Conservation (phyloP, 2,329 filamentous ascomycete genomes). For the Aspergillus sergii region DNA sequence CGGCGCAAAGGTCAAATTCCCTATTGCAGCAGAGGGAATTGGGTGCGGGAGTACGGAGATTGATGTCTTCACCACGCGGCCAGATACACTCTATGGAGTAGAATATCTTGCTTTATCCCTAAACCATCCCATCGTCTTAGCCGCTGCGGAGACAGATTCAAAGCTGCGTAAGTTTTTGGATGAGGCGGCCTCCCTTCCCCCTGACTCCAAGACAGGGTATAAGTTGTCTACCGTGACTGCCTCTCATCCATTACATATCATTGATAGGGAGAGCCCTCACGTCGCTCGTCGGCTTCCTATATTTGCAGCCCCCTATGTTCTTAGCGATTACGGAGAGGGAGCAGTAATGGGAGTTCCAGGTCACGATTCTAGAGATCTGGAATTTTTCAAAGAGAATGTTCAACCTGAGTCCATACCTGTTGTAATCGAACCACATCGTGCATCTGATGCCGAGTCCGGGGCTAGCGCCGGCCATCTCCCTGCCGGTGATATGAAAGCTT, state of each 20-base stretch:
- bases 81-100: conserved; percentile 84
- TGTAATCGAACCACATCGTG: conserved; percentile 57
- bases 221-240: conserved; percentile 63
- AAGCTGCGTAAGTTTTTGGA: conserved; percentile 70
- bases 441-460: conserved; percentile 22
- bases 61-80: conserved; percentile 79
- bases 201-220: conserved; percentile 66
- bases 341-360: conserved; percentile 92
- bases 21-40: conserved; percentile 49
- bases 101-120: conserved; percentile 81
- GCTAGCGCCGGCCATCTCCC: conserved; percentile 22
- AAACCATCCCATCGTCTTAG: conserved; percentile 68
- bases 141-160: conserved; percentile 61
- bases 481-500: conserved; percentile 55
- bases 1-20: conserved; percentile 73
- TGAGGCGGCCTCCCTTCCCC: conserved; percentile 54
- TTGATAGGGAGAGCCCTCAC: conserved; percentile 52
- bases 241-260: conserved; percentile 64
- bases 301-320: conserved; percentile 81
- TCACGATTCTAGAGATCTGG: conserved; percentile 76
- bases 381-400: conserved; percentile 76
- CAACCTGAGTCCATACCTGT: conserved; percentile 61
- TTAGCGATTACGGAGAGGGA: conserved; percentile 82
- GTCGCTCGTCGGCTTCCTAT: conserved; percentile 62
- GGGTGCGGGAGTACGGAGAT: conserved; percentile 48